Base-by-base conservation (phyloP, 78 protist genomes). In the Tieghemostelium lacteum region DNA sequence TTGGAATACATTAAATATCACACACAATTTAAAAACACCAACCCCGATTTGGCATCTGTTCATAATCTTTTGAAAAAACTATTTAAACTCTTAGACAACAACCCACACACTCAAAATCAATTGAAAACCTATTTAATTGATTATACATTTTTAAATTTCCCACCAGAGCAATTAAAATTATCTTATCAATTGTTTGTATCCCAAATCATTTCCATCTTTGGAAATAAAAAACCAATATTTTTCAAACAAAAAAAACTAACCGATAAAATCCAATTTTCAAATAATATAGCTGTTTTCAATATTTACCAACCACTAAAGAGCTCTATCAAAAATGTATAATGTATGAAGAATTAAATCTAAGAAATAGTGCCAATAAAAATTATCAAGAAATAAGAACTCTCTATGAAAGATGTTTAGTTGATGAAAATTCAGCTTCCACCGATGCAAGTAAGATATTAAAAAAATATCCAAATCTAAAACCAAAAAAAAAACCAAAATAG, bases 331-430 rank as follows among this genome's bases (percentile, higher is more conserved):
- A 60, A 39, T 69, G 80, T 42, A 83, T 83, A 31, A 26, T 49
- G 34, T 83, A 83, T 58, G 58, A 69, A 42, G 77, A 69, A 57
- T n/a, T n/a, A n/a, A n/a, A n/a, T n/a, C n/a, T n/a, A n/a, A n/a
- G n/a, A n/a, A 64, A 80, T n/a, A 29, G 62, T 58, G 17, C 31
- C 19, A 50, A 28, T 24, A 62, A 29, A n/a, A 63, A 83, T 45
- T 17, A 40, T 20, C 36, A 34, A 10, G 72, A 83, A 26, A 58
- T 83, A 28, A 66, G 91, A 60, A 29, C 76, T 33, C 39, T 83
- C 8, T 83, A 83, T 60, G 91, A 83, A 57, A 54, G 36, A 55
- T 83, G 75, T 24, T 49, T 83, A 22, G 61, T 64, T 45, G 37
- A 31, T 26, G 42, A 83, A 40, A 8, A 37, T 2, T 20, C 37